Evolutionary conservation across 768 basidiomycete species (phyloP).

Genomic region (Amanita muscaria): DNA sequence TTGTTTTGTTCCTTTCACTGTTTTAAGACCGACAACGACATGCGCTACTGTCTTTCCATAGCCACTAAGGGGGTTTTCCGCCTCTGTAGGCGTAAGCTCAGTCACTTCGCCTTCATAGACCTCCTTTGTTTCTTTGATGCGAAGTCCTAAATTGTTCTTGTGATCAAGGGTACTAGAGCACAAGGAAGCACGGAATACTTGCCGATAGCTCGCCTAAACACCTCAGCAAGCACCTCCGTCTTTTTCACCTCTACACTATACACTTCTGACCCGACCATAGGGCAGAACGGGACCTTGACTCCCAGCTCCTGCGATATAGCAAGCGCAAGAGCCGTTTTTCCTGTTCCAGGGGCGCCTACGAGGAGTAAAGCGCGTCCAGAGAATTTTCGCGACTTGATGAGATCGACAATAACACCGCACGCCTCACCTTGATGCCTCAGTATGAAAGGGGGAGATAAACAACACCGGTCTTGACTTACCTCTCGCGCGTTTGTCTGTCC

Average conservation of each 20-base stretch:
- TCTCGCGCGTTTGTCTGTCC: constrained; percentile 89
- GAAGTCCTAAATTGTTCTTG: constrained; percentile 51
- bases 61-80: constrained; percentile 94
- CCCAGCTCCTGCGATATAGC: constrained; percentile 94
- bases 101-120: constrained; percentile 99
- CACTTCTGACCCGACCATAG: constrained; percentile 97
- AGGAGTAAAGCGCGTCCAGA: constrained; percentile 88
- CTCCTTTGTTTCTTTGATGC: constrained; percentile 99
- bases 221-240: constrained; percentile 94
- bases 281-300: constrained; percentile 92
- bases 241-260: constrained; percentile 98
- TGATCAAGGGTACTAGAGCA: not conserved
- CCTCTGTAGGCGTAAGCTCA: constrained; percentile 90
- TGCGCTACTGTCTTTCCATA: constrained; percentile 99
- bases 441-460: constrained; percentile 4
- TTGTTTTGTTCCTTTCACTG: constrained; percentile 88
- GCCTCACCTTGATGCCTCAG: constrained; percentile 41
- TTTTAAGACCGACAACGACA: constrained; percentile 93
- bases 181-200: constrained; percentile 24
- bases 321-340: constrained; percentile 95
- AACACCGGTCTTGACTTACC: constrained; percentile 31
- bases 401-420: constrained; percentile 83
- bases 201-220: constrained; percentile 95
- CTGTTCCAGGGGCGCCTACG: constrained; percentile 94
- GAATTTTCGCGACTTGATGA: constrained; percentile 87